Base-by-base conservation (phyloP, 148 eudicot species). In the Fagopyrum homotropicum region DNA sequence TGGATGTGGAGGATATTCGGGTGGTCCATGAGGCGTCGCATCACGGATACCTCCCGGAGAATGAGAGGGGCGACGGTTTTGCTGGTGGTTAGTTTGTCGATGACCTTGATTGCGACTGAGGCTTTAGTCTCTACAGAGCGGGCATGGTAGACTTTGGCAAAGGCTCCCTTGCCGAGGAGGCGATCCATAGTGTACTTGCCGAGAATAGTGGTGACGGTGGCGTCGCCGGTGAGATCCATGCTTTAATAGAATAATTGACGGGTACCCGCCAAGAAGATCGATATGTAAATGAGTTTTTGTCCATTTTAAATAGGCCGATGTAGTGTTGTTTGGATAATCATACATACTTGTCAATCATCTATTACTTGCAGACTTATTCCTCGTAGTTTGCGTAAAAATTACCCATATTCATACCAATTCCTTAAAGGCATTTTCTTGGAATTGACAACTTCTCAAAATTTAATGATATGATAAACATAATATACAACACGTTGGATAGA, bases 131-230 rank as follows among this genome's bases (percentile, higher is more conserved):
- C 35, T 0, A 79, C 0, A 79, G 83, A 66, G 44, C 88, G 82
- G 26, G 85, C 94, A 56, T 85, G 89, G 86, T 89, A 89, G 2
- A 91, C 96, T 73, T 91, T 91, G 0, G 87, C 96, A 52, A 86
- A 91, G 2, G 86, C 89, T 17, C 96, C 97, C 60, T 77, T 78
- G n/a, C 97, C 97, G 1, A 91, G 75, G 11, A 91, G 82, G 19
- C 69, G 76, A 1, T 89, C 94, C 1, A 91, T 22, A 77, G 86
- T 90, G 76, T 91, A 91, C 45, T 89, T 89, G 0, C 80, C 90
- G 46, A 87, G 76, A 3, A 89, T 68, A 6, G 63, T 70, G 61
- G 17, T 16, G 40, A 11, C 66, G 14, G 64, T 2, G 11, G 15
- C 45, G 44, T 44, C 45, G 16, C 16, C 44, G 69, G 6, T 11